Percentiles rank a stretch among this genome's conserved stretches.
Evolutionary conservation across 306 rosid species (phyloP).

Genomic region (Hippophae rhamnoides): DNA sequence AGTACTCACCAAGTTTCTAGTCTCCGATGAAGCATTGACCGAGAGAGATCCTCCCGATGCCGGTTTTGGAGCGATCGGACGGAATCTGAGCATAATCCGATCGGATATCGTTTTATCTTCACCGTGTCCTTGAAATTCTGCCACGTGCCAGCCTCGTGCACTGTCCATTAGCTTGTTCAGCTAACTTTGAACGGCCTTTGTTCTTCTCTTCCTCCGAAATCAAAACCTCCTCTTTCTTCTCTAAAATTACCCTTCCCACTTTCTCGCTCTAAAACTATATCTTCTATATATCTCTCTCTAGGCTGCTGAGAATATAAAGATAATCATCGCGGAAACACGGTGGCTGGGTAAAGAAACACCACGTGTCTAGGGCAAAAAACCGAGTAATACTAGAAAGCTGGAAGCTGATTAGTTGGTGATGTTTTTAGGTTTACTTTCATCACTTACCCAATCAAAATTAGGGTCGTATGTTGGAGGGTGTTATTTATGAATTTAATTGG

Average conservation of each 20-base stretch:
- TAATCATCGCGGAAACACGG: slow-evolving; percentile 54
- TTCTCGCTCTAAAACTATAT: not conserved
- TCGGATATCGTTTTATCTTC: slow-evolving; percentile 23
- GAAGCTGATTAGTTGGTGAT: slow-evolving; percentile 24
- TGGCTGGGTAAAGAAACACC: slow-evolving; percentile 43
- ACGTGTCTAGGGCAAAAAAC: slow-evolving; percentile 56
- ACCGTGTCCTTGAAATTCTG: not conserved
- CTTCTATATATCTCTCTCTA: slow-evolving; percentile 2
- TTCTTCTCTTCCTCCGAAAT: too few relatives aligned
- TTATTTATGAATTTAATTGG: slow-evolving; percentile 27
- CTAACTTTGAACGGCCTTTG: not conserved
- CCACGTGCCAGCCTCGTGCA: slow-evolving; percentile 32
- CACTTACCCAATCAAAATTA: slow-evolving; percentile 13
- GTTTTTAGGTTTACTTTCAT: not conserved
- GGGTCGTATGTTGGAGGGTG: slow-evolving; percentile 35
- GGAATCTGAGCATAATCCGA: slow-evolving; percentile 51
- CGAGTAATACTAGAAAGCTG: slow-evolving; percentile 11
- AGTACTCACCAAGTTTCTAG: slow-evolving; percentile 5
- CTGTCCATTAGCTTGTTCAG: slow-evolving; percentile 30
- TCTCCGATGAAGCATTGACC: not conserved
- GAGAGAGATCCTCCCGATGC: slow-evolving; percentile 11
- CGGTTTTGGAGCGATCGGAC: slow-evolving; percentile 73
- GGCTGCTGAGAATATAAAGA: slow-evolving; percentile 25
- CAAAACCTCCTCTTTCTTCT: not conserved
- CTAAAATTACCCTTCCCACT: not conserved